These are phyloP conservation scores for Beauveria bassiana DNA, from an alignment of 2,329 filamentous ascomycete species.

Conservation along the genomic window DNA sequence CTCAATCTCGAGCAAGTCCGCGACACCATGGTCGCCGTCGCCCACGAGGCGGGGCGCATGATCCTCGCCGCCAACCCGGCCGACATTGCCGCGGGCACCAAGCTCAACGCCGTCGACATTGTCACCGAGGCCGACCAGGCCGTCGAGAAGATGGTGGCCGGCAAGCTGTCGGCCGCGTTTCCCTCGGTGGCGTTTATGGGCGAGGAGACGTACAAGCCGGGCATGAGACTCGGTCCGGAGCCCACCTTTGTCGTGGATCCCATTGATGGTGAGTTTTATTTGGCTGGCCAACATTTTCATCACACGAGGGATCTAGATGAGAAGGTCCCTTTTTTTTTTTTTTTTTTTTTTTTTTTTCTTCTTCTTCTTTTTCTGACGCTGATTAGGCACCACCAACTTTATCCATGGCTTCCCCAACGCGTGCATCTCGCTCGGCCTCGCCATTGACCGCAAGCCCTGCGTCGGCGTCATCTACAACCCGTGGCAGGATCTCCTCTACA, in stretches of 20 bases:
- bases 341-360: too few species aligned
- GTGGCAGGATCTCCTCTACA: conserved; percentile 62
- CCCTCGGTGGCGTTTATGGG: conserved; percentile 59
- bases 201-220: conserved; percentile 69
- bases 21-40: conserved; percentile 51
- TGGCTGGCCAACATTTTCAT: background rate
- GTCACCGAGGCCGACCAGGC: conserved; percentile 62
- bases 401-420: conserved; percentile 68
- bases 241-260: conserved; percentile 78
- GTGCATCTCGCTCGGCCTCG: conserved; percentile 68
- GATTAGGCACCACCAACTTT: conserved; percentile 61
- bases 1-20: conserved; percentile 55
- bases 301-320: background rate
- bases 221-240: conserved; percentile 50
- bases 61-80: conserved; percentile 54
- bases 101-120: conserved; percentile 61
- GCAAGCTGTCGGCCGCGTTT: conserved; percentile 42
- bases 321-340: too few species aligned
- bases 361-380: background rate
- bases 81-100: conserved; percentile 49
- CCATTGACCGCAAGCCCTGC: conserved; percentile 51
- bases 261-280: conserved; percentile 52
- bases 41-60: conserved; percentile 57
- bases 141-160: conserved; percentile 54
- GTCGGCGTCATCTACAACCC: conserved; percentile 78